phyloP scores from a whole-genome alignment of 2,329 filamentous ascomycete species.

The Xylariaceae sp. region DNA sequence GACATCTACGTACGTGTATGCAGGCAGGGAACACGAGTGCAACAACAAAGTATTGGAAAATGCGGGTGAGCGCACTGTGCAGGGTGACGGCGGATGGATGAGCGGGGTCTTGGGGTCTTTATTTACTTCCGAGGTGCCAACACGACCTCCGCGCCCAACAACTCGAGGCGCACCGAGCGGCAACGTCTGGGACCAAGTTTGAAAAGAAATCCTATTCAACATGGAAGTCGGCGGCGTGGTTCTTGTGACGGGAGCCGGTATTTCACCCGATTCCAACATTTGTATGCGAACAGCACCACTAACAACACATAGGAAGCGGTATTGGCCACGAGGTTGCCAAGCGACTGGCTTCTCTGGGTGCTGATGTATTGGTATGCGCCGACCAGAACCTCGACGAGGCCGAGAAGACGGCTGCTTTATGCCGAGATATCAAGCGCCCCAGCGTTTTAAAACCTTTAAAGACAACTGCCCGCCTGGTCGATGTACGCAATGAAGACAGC shows the following conservation, averaged over 20 bases:
- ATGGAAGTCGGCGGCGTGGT: slow-evolving; percentile 3
- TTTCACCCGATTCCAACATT: not conserved
- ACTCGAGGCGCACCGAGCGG: too few species aligned
- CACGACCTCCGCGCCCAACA: too few species aligned
- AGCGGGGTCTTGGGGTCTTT: too few species aligned
- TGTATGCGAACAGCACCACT: slow-evolving; percentile 1
- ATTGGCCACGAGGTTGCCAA: slow-evolving; percentile 10
- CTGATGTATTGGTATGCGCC: slow-evolving; percentile 11
- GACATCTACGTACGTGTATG: too few species aligned
- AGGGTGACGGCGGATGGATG: too few species aligned
- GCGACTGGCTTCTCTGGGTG: slow-evolving; percentile 9
- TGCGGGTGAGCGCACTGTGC: too few species aligned
- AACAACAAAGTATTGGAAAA: too few species aligned
- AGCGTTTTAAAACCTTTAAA: slow-evolving; percentile 1
- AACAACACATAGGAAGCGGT: slow-evolving; percentile 7
- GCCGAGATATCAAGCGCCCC: slow-evolving; percentile 5
- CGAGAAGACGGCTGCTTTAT: slow-evolving; percentile 9
- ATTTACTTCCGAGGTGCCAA: too few species aligned
- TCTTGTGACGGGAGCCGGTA: slow-evolving; percentile 8
- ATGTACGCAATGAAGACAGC: slow-evolving; percentile 9
- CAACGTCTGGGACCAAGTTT: too few species aligned
- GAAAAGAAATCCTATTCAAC: too few species aligned
- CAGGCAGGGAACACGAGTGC: too few species aligned
- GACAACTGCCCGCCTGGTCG: slow-evolving; percentile 3
- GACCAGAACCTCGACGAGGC: slow-evolving; percentile 9